Percentiles rank a stretch among this genome's conserved stretches.
Evolutionary conservation across 352 stramenopile genomes (phyloP).

Genomic region (Phytophthora podocarpi): DNA sequence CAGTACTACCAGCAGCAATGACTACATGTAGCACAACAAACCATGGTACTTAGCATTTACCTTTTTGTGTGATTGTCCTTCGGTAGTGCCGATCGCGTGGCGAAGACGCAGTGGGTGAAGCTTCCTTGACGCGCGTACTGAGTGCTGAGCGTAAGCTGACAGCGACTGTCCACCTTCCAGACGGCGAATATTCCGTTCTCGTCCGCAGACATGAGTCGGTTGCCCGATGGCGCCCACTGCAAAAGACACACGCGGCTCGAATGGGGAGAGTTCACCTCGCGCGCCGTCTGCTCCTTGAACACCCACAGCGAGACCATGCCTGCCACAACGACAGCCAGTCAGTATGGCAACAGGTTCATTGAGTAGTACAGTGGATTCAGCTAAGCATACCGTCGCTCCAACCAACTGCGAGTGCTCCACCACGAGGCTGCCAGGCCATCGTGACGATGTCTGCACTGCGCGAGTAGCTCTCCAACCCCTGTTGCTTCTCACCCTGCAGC

Average conservation of each 20-base stretch:
- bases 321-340: constrained; percentile 25
- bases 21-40: too few relatives aligned
- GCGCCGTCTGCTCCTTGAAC: constrained; percentile 67
- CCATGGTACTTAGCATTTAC: too few relatives aligned
- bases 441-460: constrained; percentile 70
- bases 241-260: constrained; percentile 78
- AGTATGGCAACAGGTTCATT: too few relatives aligned
- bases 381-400: constrained; percentile 82
- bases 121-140: constrained; percentile 88
- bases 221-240: constrained; percentile 87
- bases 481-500: constrained; percentile 68
- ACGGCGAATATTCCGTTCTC: constrained; percentile 83
- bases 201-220: constrained; percentile 90
- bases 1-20: too few relatives aligned
- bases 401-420: constrained; percentile 73
- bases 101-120: constrained; percentile 91
- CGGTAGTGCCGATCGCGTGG: constrained; percentile 40
- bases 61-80: constrained; percentile 52
- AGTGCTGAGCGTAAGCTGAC: constrained; percentile 75
- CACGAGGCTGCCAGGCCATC: constrained; percentile 90
- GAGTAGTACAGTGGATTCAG: too few relatives aligned
- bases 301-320: constrained; percentile 87
- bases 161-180: constrained; percentile 87
- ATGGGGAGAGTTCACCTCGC: constrained; percentile 87
- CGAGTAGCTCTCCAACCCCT: constrained; percentile 57